Conservation (phyloP, 2,329 filamentous ascomycete species). For the Aspergillus terreus region DNA sequence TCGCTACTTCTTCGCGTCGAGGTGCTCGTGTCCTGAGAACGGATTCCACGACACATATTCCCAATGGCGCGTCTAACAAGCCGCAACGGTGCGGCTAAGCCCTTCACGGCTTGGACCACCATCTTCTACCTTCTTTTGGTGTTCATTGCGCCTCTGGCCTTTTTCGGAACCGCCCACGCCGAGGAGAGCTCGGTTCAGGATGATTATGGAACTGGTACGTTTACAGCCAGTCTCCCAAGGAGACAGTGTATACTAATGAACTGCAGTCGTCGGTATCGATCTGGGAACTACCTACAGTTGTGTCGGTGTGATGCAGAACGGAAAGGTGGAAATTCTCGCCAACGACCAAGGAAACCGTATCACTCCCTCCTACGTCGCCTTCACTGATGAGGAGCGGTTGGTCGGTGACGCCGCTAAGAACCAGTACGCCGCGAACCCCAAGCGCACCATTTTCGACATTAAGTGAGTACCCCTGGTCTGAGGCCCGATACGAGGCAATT, state of each 20-base stretch:
- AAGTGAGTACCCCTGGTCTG: constrained; percentile 61
- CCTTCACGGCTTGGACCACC: constrained; percentile 73
- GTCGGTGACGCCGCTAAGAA: constrained; percentile 98
- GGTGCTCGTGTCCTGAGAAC: constrained; percentile 7
- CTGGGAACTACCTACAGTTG: constrained; percentile 84
- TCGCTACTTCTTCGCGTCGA: background rate
- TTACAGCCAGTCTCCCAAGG: background rate
- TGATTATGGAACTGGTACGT: constrained; percentile 68
- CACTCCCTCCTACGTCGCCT: constrained; percentile 90
- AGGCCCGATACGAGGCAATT: background rate
- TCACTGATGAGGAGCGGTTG: constrained; percentile 93
- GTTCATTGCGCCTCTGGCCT: constrained; percentile 77
- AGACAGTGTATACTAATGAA: background rate
- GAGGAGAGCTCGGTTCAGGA: constrained; percentile 69
- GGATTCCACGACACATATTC: constrained; percentile 19
- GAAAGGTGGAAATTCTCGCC: constrained; percentile 91
- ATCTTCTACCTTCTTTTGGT: constrained; percentile 89
- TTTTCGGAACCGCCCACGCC: constrained; percentile 72
- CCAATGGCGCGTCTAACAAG: constrained; percentile 59
- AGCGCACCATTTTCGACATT: constrained; percentile 73
- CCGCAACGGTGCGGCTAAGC: constrained; percentile 61
- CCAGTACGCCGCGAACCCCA: constrained; percentile 78
- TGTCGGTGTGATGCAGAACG: constrained; percentile 93
- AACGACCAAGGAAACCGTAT: constrained; percentile 98
- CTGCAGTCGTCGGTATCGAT: constrained; percentile 87